phyloP scores from a whole-genome alignment of 768 basidiomycete genomes.

The Termitomyces sp. region DNA sequence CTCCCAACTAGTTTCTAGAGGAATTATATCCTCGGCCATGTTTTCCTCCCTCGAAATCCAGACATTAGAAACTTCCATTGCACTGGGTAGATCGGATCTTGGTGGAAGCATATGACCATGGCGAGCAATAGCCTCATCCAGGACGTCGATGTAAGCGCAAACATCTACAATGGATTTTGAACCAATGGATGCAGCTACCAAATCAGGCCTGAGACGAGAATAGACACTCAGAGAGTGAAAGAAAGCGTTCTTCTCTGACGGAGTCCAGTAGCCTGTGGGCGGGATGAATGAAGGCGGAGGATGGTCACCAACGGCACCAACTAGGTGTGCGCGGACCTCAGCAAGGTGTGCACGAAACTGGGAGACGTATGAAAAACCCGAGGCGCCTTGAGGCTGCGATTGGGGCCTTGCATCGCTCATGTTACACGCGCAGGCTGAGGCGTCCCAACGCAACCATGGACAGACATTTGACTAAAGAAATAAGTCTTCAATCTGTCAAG shows the following conservation, averaged over 20 bases:
- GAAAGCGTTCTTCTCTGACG: slow-evolving; percentile 62
- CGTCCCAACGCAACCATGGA: background rate
- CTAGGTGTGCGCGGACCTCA: slow-evolving; percentile 29
- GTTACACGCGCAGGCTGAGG: slow-evolving; percentile 10
- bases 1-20: slow-evolving; percentile 24
- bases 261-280: slow-evolving; percentile 52
- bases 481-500: background rate
- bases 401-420: slow-evolving; percentile 14
- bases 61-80: slow-evolving; percentile 44
- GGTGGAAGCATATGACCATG: slow-evolving; percentile 2
- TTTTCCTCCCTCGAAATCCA: slow-evolving; percentile 47
- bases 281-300: slow-evolving; percentile 28
- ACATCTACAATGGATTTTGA: slow-evolving; percentile 68
- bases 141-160: slow-evolving; percentile 53
- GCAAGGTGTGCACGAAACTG: slow-evolving; percentile 29
- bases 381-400: slow-evolving; percentile 4
- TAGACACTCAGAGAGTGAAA: slow-evolving; percentile 63
- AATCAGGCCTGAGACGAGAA: slow-evolving; percentile 72
- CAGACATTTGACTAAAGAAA: slow-evolving; percentile 4
- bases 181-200: slow-evolving; percentile 62
- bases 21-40: slow-evolving; percentile 25
- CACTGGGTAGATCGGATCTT: slow-evolving; percentile 25
- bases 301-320: slow-evolving; percentile 22
- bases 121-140: slow-evolving; percentile 34
- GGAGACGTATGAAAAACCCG: slow-evolving; percentile 14